A percentile compares a stretch with the other conserved stretches of the same genome.
Conservation (phyloP, 2,329 filamentous ascomycete species). For the Trichoderma atrobrunneum region DNA sequence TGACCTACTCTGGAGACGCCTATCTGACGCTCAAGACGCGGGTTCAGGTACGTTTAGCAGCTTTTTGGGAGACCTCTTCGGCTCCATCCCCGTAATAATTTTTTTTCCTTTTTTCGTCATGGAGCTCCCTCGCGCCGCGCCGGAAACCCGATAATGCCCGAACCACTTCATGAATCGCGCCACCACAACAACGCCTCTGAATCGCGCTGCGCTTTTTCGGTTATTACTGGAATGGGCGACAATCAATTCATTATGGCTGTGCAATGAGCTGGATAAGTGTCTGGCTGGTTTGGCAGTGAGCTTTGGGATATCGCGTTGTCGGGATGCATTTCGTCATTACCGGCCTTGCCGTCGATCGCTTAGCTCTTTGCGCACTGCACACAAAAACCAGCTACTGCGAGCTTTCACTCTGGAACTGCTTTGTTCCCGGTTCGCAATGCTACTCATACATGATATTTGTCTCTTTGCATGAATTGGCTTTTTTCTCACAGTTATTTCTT, state of each 20-base stretch:
- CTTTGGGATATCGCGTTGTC: neutral
- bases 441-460: neutral
- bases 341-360: constrained; percentile 3
- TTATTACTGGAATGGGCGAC: constrained; percentile 1
- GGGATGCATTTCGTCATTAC: neutral
- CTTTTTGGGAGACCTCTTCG: constrained; percentile 1
- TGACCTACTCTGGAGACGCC: constrained; percentile 95
- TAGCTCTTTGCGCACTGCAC: constrained; percentile 3
- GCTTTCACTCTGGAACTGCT: neutral
- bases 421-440: neutral
- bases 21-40: constrained; percentile 92
- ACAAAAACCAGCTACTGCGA: neutral
- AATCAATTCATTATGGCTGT: neutral
- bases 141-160: constrained; percentile 24
- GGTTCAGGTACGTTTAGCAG: constrained; percentile 68
- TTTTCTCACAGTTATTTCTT: neutral
- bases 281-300: neutral
- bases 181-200: constrained; percentile 5
- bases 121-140: constrained; percentile 18
- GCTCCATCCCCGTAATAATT: constrained; percentile 14
- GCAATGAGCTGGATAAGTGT: constrained; percentile 13
- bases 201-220: neutral
- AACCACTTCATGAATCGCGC: constrained; percentile 12
- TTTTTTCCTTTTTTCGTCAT: constrained; percentile 1
- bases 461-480: neutral